These are phyloP conservation scores for Mucor irregularis DNA, from an alignment of 371 early-diverging fungal genomes.

Conservation along the genomic window DNA sequence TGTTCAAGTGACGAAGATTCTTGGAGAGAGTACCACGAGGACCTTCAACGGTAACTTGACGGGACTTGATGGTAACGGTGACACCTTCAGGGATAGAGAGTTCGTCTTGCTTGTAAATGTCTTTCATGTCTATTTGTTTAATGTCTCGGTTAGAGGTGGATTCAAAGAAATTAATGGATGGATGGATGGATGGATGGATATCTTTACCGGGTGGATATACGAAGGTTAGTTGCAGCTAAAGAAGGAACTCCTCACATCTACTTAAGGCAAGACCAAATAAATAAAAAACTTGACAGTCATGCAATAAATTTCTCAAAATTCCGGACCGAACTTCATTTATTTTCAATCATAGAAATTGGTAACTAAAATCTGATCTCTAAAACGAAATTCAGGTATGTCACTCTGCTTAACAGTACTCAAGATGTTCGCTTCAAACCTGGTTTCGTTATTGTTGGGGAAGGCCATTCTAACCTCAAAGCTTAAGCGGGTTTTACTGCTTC, in stretches of 20 bases:
- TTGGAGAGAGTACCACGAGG: slow-evolving; percentile 91
- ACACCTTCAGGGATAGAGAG: slow-evolving; percentile 81
- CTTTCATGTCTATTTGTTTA: slow-evolving; percentile 62
- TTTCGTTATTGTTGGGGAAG: slow-evolving; percentile 2
- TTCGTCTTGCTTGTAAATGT: slow-evolving; percentile 84
- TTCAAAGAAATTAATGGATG: neutral
- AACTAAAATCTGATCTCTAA: slow-evolving; percentile 14
- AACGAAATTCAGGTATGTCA: slow-evolving; percentile 4
- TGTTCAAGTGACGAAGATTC: slow-evolving; percentile 94
- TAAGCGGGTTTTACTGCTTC: neutral
- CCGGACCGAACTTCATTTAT: neutral
- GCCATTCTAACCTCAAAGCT: slow-evolving; percentile 2
- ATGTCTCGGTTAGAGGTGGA: neutral
- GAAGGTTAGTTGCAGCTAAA: slow-evolving; percentile 19
- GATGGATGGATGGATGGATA: slow-evolving; percentile 11
- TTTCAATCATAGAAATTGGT: neutral
- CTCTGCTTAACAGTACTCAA: neutral
- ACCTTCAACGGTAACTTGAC: slow-evolving; percentile 76
- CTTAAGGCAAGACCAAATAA: neutral
- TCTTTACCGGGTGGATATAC: slow-evolving; percentile 25
- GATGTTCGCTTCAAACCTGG: slow-evolving; percentile 4
- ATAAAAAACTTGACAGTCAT: neutral
- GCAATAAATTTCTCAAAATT: neutral
- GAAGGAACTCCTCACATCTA: neutral
- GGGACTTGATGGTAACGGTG: slow-evolving; percentile 76